Evolutionary conservation across 371 early-diverging fungal species (phyloP).

Genomic region (Conidiobolus incongruus): DNA sequence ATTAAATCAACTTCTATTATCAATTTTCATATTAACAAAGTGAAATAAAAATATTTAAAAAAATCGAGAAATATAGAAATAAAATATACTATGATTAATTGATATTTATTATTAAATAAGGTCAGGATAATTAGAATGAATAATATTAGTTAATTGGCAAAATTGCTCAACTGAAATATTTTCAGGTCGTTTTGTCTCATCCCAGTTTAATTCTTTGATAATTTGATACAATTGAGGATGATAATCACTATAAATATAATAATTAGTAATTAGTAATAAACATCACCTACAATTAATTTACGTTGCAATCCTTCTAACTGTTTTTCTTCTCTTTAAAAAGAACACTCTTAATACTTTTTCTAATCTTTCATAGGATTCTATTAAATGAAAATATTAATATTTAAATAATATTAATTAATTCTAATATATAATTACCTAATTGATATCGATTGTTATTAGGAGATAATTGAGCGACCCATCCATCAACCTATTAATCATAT

Average conservation of each 20-base stretch:
- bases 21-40: too few species aligned
- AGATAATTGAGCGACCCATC: conserved; percentile 38
- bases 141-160: conserved; percentile 17
- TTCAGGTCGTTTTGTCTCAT: conserved; percentile 29
- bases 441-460: conserved; percentile 3
- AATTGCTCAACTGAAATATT: conserved; percentile 26
- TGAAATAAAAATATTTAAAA: too few species aligned
- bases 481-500: conserved; percentile 23
- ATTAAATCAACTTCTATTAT: too few species aligned
- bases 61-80: too few species aligned
- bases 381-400: background rate
- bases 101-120: too few species aligned
- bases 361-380: conserved; percentile 18
- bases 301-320: conserved; percentile 35
- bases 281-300: conserved; percentile 5
- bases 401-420: background rate
- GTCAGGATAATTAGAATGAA: background rate
- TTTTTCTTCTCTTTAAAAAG: conserved; percentile 50
- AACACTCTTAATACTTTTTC: conserved; percentile 38
- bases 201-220: conserved; percentile 20
- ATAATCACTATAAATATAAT: conserved; percentile 10
- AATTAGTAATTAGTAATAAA: background rate
- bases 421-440: background rate
- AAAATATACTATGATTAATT: too few species aligned
- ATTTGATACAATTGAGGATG: conserved; percentile 9